Conservation (phyloP, 345 rosid species). For the Abelmoschus esculentus region DNA sequence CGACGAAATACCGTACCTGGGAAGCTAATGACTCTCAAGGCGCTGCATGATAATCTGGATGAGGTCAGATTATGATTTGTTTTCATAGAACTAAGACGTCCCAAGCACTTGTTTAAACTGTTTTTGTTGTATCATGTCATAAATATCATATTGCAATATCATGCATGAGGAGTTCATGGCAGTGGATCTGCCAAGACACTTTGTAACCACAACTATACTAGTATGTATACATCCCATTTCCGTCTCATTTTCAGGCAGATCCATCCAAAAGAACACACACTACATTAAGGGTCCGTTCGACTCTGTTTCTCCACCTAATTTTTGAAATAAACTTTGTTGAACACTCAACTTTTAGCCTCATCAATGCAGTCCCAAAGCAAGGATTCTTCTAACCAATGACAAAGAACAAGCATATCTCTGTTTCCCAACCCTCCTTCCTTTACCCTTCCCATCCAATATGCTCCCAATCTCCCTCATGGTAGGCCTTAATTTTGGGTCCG, state of each 20-base stretch:
- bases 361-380: slow-evolving; percentile 81
- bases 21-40: slow-evolving; percentile 10
- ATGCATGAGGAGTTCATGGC: slow-evolving; percentile 1
- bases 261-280: slow-evolving; percentile 10
- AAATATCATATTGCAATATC: background rate
- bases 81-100: slow-evolving; percentile 5
- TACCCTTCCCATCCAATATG: slow-evolving; percentile 65
- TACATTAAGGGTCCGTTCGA: background rate
- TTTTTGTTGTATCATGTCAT: slow-evolving; percentile 4
- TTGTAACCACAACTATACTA: background rate
- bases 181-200: slow-evolving; percentile 2
- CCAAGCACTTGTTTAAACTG: background rate
- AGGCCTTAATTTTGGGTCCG: slow-evolving; percentile 64
- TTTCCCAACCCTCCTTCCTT: slow-evolving; percentile 41
- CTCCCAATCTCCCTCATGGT: slow-evolving; percentile 72
- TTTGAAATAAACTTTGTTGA: too few species aligned
- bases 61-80: slow-evolving; percentile 18
- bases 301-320: too few species aligned
- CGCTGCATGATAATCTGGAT: background rate
- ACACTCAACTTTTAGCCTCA: too few species aligned
- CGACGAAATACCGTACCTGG: slow-evolving; percentile 15
- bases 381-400: slow-evolving; percentile 62
- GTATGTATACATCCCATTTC: background rate
- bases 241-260: slow-evolving; percentile 1
- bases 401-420: slow-evolving; percentile 49